Evolutionary conservation across 2,329 filamentous ascomycete genomes (phyloP), one percentile per base, ranked within the genome.

Genomic region (Fusarium begoniae): DNA sequence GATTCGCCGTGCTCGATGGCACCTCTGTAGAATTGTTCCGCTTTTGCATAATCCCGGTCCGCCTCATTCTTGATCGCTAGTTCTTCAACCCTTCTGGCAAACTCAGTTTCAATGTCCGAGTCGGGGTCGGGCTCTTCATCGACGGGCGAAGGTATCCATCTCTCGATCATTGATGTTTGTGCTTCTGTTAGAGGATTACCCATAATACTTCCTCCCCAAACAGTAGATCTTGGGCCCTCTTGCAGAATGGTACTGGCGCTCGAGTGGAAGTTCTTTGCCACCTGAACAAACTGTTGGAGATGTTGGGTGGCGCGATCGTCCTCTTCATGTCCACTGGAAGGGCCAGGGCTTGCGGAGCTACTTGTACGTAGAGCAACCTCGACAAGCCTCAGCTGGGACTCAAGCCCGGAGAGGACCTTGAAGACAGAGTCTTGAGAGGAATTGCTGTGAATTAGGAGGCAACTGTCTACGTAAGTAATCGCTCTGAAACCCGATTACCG

Each of bases 401-500:
- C 10, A 2, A 51, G 8, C 4, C 17, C 17, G 3, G 30, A 35
- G 22, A 51, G 48, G 17, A 8, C 48, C 30, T 35, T 51, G 22
- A 35, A 32, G 6, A 35, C 48, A 2, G 48, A 51, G 12, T 51
- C 48, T 6, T 51, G 48, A 14, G 48, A 51, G 12, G 48, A 35
- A 10, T 51, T 35, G 17, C 48, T 35, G 6, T 51, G 48, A 14
- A 51, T 35, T 8, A 35, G 22, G 6, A 51, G 48, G 30, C 48
- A 51, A 1, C 48, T 51, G 18, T 35, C 1, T 0, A 5, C 4
- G 8, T 51, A 6, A 51, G 48, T 14, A 24, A 35, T 51, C 17
- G 6, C 6, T 0, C 8, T 0, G 3, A 6, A 35, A 4, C 12
- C 1, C 15, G 6, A 51, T 7, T 3, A 35, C 4, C 11, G 20